Evolutionary conservation across 2,329 filamentous ascomycete genomes (phyloP).

Genomic region (Cladosporium sp.): DNA sequence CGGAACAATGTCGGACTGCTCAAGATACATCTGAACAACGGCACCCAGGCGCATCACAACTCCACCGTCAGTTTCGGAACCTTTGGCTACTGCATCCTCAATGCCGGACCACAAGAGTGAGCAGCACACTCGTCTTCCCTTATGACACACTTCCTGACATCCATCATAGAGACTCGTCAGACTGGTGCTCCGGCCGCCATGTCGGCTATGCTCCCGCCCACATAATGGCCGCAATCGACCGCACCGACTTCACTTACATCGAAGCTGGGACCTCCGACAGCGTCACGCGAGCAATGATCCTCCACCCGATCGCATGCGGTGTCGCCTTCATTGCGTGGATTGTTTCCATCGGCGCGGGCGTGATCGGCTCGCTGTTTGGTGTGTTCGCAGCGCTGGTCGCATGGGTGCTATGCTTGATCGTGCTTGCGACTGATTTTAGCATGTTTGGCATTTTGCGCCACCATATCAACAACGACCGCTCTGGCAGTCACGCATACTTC

Average conservation of each 20-base stretch:
- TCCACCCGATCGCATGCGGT: slow-evolving; percentile 58
- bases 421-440: slow-evolving; percentile 55
- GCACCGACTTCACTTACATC: slow-evolving; percentile 40
- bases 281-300: slow-evolving; percentile 57
- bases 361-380: slow-evolving; percentile 51
- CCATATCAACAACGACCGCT: slow-evolving; percentile 48
- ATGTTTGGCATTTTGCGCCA: slow-evolving; percentile 51
- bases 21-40: slow-evolving; percentile 46
- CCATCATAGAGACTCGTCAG: slow-evolving; percentile 18
- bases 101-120: slow-evolving; percentile 20
- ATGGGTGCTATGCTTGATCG: slow-evolving; percentile 47
- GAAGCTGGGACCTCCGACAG: slow-evolving; percentile 43
- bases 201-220: slow-evolving; percentile 56
- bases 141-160: slow-evolving; percentile 11
- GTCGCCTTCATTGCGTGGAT: slow-evolving; percentile 58
- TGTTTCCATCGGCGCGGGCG: slow-evolving; percentile 49
- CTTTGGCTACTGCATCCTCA: slow-evolving; percentile 54
- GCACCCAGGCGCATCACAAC: slow-evolving; percentile 29
- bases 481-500: slow-evolving; percentile 45
- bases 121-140: slow-evolving; percentile 10
- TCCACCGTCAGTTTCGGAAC: slow-evolving; percentile 52
- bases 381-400: slow-evolving; percentile 48
- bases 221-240: slow-evolving; percentile 40
- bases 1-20: slow-evolving; percentile 52
- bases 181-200: slow-evolving; percentile 45